phyloP scores from a whole-genome alignment of 2,329 filamentous ascomycete species.

The Paecilomyces niveus region DNA sequence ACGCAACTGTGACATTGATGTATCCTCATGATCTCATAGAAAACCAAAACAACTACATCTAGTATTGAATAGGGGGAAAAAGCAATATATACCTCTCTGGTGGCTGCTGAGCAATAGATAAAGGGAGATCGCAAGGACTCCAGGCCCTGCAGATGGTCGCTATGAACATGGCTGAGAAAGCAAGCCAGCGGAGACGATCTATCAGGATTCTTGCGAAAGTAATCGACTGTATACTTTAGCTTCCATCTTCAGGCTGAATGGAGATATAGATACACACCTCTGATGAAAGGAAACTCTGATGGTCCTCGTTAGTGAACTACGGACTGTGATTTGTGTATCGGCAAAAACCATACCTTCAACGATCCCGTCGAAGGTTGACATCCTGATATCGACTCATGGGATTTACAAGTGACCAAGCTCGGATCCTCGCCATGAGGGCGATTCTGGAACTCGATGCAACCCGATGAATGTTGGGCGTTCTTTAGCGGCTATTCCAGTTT shows the following conservation, averaged over 20 bases:
- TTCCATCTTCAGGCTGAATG: slow-evolving; percentile 1
- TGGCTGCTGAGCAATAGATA: slow-evolving; percentile 83
- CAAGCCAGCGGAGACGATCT: slow-evolving; percentile 64
- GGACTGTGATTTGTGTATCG: neutral
- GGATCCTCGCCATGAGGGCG: neutral
- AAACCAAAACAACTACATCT: neutral
- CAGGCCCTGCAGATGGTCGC: slow-evolving; percentile 76
- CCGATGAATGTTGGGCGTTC: neutral
- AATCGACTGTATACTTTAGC: slow-evolving; percentile 58
- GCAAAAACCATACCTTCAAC: slow-evolving; percentile 37
- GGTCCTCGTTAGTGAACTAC: slow-evolving; percentile 7
- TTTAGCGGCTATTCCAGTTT: neutral
- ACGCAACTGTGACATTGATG: neutral
- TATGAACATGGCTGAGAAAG: slow-evolving; percentile 89
- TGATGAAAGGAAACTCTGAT: slow-evolving; percentile 69
- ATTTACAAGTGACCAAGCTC: neutral
- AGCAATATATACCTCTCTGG: slow-evolving; percentile 50
- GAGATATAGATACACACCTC: slow-evolving; percentile 42
- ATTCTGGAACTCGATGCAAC: neutral
- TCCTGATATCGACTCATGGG: slow-evolving; percentile 23
- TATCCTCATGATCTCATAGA: neutral
- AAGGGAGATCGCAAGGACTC: slow-evolving; percentile 72
- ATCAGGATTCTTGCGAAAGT: slow-evolving; percentile 57
- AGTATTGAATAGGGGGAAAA: neutral
- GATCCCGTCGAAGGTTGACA: slow-evolving; percentile 73